Base-by-base conservation (phyloP, 1,284 basidiomycete species). In the Heterobasidion annosum region DNA sequence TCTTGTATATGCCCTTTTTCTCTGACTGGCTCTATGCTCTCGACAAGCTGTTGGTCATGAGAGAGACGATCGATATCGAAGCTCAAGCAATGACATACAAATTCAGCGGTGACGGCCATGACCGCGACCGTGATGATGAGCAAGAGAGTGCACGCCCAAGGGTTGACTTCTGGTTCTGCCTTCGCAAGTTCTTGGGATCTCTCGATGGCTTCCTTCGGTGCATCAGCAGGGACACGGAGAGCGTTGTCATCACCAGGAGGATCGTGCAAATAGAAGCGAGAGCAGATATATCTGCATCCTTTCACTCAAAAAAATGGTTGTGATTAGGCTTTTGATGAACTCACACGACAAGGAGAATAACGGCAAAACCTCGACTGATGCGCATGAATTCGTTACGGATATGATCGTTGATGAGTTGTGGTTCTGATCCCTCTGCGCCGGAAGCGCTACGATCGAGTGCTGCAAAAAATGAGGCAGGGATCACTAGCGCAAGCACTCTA, bases 61-160 rank as follows among this genome's bases (percentile, higher is more conserved):
- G 9, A 18, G 18, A 47, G 3, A 47, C 9, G n/a, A 3, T 9
- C 33, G 34, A 18, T 13, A 49, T 33, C 19, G 48, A 37, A 33
- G 19, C 16, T 34, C 49, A 33, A 51, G 25, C 25, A 16, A 19
- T 6, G 6, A 70, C 74, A 60, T 58, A 85, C 83, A 72, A 77
- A 85, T 74, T 85, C 83, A 25, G 81, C 83, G 1, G 85, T 87
- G 33, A 74, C 70, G 40, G 77, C 82, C 78, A 85, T 81, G 42
- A 87, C 64, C 13, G 65, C 79, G 45, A 87, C 77, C 32, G 76
- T 76, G 43, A 80, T 48, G 2, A 69, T 48, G 1, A 88, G 71
- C 56, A 84, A 68, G 12, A 68, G 61, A 13, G 85, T 67, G 59
- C 81, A 81, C 3, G 81, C 76, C 68, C 75, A 84, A 57, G 80